Evolutionary conservation across 768 basidiomycete species (phyloP), one percentile per base, ranked within the genome.

Genomic region (Gautieria morchelliformis): DNA sequence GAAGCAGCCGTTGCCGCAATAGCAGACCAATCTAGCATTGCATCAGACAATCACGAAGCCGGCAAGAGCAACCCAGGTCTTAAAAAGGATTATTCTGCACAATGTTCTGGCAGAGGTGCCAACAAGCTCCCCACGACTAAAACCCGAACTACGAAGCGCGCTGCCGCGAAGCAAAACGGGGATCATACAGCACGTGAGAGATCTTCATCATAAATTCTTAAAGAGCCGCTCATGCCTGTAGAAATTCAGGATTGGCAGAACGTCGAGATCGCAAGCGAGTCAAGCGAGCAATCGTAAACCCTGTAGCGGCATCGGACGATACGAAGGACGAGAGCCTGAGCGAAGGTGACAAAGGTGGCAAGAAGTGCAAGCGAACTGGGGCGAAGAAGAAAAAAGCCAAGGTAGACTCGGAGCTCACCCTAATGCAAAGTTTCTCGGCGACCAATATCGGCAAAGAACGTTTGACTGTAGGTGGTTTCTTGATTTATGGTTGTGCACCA

Each of bases 371-470:
- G 24, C 20, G 39, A 49, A n/a, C 17, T 17, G 33, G 27, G 14
- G n/a, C 40, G 61, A 64, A 53, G 47, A 64, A 60, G 41, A 65
- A 45, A 48, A 65, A 66, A 53, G 66, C 62, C 33, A 76, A 70
- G 46, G 56, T 73, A 10, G 72, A 78, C 9, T 69, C 77, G 1
- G 80, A 77, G 4, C 71, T 85, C 35, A 83, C 84, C 0, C 71
- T 87, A 27, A 81, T 87, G 81, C 81, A 85, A 60, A 83, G 82
- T 0, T 84, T 86, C 64, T 68, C 75, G 15, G 79, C 85, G 0
- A 77, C 75, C 5, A 85, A 83, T 60, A 74, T 87, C 2, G 81
- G 83, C 14, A 78, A 75, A 53, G 75, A 78, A 56, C 76, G 85
- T 41, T 64, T 87, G 11, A 87, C 85, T 55, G 85, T 85, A 62